Conservation (phyloP, 2,329 filamentous ascomycete genomes). For the Colletotrichum sp. region DNA sequence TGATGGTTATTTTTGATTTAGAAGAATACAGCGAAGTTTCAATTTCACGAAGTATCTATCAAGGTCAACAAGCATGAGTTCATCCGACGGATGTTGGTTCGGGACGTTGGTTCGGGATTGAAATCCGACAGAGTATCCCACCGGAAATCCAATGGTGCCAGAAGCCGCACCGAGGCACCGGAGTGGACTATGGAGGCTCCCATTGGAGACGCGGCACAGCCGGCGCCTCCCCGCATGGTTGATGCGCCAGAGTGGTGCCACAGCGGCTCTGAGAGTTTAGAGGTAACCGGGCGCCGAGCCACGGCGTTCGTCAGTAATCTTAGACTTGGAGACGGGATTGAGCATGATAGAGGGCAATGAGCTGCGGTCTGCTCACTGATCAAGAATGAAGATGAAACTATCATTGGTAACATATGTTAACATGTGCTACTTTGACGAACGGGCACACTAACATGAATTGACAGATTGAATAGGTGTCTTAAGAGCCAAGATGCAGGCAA, state of each 20-base stretch:
- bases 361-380: neutral
- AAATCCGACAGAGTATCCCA: neutral
- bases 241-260: constrained; percentile 3
- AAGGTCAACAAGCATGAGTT: neutral
- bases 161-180: constrained; percentile 16
- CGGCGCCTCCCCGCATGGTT: neutral
- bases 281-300: neutral
- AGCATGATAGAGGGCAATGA: neutral
- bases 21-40: neutral
- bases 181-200: neutral
- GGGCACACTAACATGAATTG: neutral
- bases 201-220: constrained; percentile 3
- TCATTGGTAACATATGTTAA: accelerated
- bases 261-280: neutral
- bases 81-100: neutral
- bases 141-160: neutral
- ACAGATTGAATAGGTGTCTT: neutral
- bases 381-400: neutral
- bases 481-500: neutral
- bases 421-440: neutral
- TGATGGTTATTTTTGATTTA: neutral
- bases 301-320: neutral
- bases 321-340: neutral
- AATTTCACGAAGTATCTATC: neutral
- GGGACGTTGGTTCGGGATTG: neutral